A percentile compares a stretch with the other conserved stretches of the same genome.
Conservation (phyloP, 2,329 filamentous ascomycete genomes). For the Trichoderma endophyticum region DNA sequence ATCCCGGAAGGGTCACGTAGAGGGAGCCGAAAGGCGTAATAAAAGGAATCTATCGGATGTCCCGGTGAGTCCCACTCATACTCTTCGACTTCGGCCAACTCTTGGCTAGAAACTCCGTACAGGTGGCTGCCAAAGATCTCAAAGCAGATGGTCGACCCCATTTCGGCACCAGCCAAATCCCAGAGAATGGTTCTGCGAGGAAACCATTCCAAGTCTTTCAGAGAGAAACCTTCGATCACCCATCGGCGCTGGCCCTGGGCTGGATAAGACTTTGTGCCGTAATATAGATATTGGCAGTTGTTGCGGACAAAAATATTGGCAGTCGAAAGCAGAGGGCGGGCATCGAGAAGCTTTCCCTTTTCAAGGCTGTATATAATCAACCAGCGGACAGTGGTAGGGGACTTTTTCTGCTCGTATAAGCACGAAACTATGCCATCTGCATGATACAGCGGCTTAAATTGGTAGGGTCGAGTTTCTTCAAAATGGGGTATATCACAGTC, state of each 20-base stretch:
- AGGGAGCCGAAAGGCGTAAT: conserved; percentile 63
- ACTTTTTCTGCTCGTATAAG: conserved; percentile 45
- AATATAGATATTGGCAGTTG: conserved; percentile 58
- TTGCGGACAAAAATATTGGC: conserved; percentile 67
- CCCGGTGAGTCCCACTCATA: conserved; percentile 53
- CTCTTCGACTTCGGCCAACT: conserved; percentile 59
- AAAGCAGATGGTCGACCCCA: conserved; percentile 68
- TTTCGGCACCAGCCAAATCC: conserved; percentile 60
- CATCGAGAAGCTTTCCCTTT: conserved; percentile 43
- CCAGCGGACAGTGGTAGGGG: conserved; percentile 41
- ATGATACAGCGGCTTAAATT: conserved; percentile 56
- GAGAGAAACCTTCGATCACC: conserved; percentile 54
- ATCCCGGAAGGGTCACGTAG: conserved; percentile 43
- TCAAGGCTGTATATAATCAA: conserved; percentile 47
- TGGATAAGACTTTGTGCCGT: conserved; percentile 58
- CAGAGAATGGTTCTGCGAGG: conserved; percentile 49
- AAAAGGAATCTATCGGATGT: conserved; percentile 55
- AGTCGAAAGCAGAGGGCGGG: conserved; percentile 41
- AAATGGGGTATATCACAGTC: conserved; percentile 36
- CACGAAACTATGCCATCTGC: conserved; percentile 56
- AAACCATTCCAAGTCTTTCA: conserved; percentile 41
- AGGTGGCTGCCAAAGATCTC: conserved; percentile 64
- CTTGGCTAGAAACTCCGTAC: conserved; percentile 67
- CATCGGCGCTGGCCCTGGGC: conserved; percentile 59
- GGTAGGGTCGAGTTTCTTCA: conserved; percentile 36